phyloP scores from a whole-genome alignment of 2,329 filamentous ascomycete genomes.

The Claviceps sp. region DNA sequence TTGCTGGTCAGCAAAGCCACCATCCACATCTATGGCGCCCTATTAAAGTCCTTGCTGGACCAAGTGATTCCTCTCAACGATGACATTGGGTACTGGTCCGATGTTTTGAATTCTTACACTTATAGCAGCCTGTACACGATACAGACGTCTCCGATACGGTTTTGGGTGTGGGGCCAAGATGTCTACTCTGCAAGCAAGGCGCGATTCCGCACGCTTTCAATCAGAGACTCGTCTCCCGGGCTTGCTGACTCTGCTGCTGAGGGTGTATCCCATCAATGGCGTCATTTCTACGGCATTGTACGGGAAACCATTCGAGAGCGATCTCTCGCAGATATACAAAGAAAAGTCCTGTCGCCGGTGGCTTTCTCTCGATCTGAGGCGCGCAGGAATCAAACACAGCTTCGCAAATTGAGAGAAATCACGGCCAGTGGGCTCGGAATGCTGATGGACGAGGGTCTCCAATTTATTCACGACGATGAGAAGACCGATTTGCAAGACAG shows the following conservation, averaged over 20 bases:
- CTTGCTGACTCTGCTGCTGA: slow-evolving; percentile 22
- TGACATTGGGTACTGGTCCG: slow-evolving; percentile 93
- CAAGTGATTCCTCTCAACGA: slow-evolving; percentile 74
- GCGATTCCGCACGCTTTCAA: slow-evolving; percentile 26
- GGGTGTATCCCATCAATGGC: slow-evolving; percentile 41
- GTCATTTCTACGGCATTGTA: slow-evolving; percentile 69
- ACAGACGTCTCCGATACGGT: slow-evolving; percentile 66
- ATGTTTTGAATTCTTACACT: slow-evolving; percentile 64
- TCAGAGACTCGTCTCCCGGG: slow-evolving; percentile 17
- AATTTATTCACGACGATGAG: slow-evolving; percentile 49
- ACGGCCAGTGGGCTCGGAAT: slow-evolving; percentile 80
- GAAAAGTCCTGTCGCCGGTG: slow-evolving; percentile 63
- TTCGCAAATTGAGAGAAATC: slow-evolving; percentile 63
- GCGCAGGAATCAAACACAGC: slow-evolving; percentile 54
- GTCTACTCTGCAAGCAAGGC: slow-evolving; percentile 50
- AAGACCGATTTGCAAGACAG: slow-evolving; percentile 37
- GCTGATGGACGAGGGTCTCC: slow-evolving; percentile 73
- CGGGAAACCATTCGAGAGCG: slow-evolving; percentile 60
- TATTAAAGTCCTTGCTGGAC: slow-evolving; percentile 64
- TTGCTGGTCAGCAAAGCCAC: slow-evolving; percentile 81
- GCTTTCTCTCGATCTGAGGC: slow-evolving; percentile 64
- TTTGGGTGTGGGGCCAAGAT: slow-evolving; percentile 60
- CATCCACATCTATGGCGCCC: slow-evolving; percentile 74
- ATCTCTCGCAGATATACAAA: slow-evolving; percentile 57
- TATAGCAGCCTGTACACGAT: slow-evolving; percentile 73